A percentile compares a stretch with the other conserved stretches of the same genome.
Evolutionary conservation across 768 basidiomycete species (phyloP).

Genomic region (Russula brevipes): DNA sequence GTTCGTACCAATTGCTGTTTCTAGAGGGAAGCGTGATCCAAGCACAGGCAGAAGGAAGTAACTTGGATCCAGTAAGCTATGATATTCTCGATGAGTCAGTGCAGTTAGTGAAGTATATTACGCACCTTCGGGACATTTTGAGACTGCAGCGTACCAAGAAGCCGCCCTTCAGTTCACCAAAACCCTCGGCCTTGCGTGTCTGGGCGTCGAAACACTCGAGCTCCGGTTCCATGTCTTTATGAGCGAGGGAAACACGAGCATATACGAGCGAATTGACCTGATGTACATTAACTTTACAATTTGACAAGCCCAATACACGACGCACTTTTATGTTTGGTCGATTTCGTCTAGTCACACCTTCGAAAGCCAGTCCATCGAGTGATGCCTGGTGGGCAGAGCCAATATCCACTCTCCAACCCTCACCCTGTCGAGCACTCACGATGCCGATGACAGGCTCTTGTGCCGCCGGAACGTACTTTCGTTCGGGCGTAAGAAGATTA

Average conservation of each 20-base stretch:
- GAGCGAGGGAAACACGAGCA: slow-evolving; percentile 87
- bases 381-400: slow-evolving; percentile 81
- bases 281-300: background rate
- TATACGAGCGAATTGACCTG: slow-evolving; percentile 90
- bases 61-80: slow-evolving; percentile 71
- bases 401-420: slow-evolving; percentile 92
- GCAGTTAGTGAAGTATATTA: slow-evolving; percentile 16
- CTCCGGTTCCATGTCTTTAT: slow-evolving; percentile 98
- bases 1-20: slow-evolving; percentile 86
- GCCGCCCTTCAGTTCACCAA: slow-evolving; percentile 89
- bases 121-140: slow-evolving; percentile 81
- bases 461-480: slow-evolving; percentile 83
- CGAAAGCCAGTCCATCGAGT: slow-evolving; percentile 89
- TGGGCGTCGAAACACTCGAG: slow-evolving; percentile 94
- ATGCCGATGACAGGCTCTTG: slow-evolving; percentile 89
- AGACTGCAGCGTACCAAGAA: slow-evolving; percentile 78
- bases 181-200: slow-evolving; percentile 87
- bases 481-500: slow-evolving; percentile 5
- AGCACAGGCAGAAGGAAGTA: slow-evolving; percentile 80
- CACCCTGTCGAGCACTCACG: slow-evolving; percentile 73
- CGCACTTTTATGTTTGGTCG: slow-evolving; percentile 86
- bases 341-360: slow-evolving; percentile 92
- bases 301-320: background rate
- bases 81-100: slow-evolving; percentile 2
- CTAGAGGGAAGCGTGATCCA: slow-evolving; percentile 78